Base-by-base conservation (phyloP, 2,329 filamentous ascomycete genomes). In the Thielaviopsis musarum region DNA sequence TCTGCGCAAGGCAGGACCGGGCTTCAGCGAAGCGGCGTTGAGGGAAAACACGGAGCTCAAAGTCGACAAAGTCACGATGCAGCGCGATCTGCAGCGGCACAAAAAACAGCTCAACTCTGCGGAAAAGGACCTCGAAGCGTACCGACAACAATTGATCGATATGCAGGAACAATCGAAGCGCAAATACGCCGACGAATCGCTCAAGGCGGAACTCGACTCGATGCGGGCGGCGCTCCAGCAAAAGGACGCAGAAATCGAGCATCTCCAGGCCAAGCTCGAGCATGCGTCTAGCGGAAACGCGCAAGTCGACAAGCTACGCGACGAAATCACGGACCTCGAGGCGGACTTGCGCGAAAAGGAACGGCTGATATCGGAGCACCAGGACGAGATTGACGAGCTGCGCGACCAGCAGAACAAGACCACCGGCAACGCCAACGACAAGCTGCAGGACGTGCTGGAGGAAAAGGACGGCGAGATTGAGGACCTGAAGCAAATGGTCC, bases 21-120 rank as follows among this genome's bases (percentile, higher is more conserved):
- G 91, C 59, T 93, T 91, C 74, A 94, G 91, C 66, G 87, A 95
- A 70, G 83, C 83, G 30, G 89, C 91, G 3, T 75, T 98, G 28
- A 89, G 88, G 68, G 93, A 98, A 71, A 98, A 98, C 68, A 94
- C 93, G 3, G 91, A 95, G 64, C 81, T 98, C 59, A 97, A 97
- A 70, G 90, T 95, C 61, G 86, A 93, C 72, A 88, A 88, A 68
- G 82, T 94, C 62, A 91, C 88, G 0, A 87, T 97, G 81, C 84
- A 93, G 68, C 82, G 85, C 62, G 93, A 98, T 66, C 77, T 98
- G 19, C 82, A 87, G 65, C 83, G 84, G 64, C 93, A 91, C 73
- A 88, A 87, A 69, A 97, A 95, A 69, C 85, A 85, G 49, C 76
- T 98, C 12, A 81, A 81, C 21, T 80, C 83, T 22, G 91, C 91